These are phyloP conservation scores for Lagenaria siceraria DNA, from an alignment of 306 rosid genomes.

Conservation along the genomic window DNA sequence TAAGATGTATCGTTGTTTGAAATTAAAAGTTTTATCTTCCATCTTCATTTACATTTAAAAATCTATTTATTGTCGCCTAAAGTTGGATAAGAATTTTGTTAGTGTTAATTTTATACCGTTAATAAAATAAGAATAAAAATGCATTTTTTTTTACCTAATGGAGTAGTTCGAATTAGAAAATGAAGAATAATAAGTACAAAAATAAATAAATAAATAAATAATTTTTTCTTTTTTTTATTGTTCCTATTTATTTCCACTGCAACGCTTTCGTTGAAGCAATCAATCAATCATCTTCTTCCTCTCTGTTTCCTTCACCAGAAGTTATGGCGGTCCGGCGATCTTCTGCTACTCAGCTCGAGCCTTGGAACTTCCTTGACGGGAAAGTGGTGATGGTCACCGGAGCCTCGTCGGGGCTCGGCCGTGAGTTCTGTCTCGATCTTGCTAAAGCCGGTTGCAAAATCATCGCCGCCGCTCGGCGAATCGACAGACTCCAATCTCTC, in stretches of 20 bases:
- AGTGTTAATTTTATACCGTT: too few relatives aligned
- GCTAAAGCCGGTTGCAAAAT: conserved; percentile 51
- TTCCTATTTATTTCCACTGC: not conserved
- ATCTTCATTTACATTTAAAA: too few relatives aligned
- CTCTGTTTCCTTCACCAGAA: not conserved
- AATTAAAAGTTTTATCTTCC: too few relatives aligned
- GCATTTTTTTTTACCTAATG: too few relatives aligned
- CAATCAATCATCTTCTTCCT: not conserved
- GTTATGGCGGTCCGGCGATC: conserved; percentile 20
- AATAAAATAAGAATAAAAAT: too few relatives aligned
- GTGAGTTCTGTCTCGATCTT: conserved; percentile 54
- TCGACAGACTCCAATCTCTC: conserved; percentile 5
- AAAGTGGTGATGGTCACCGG: conserved; percentile 83
- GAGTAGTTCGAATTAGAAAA: too few relatives aligned
- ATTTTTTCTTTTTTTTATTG: not conserved
- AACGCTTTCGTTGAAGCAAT: not conserved
- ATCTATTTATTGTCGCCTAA: too few relatives aligned
- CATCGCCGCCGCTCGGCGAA: conserved; percentile 61
- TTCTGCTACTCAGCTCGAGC: conserved; percentile 23
- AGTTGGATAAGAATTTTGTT: too few relatives aligned
- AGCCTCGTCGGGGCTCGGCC: conserved; percentile 74
- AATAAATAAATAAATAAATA: too few relatives aligned
- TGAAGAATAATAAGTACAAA: too few relatives aligned
- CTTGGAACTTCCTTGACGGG: conserved; percentile 41
- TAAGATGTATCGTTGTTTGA: too few relatives aligned